Evolutionary conservation across 2,329 filamentous ascomycete genomes (phyloP).

Genomic region (Neurospora sp.): DNA sequence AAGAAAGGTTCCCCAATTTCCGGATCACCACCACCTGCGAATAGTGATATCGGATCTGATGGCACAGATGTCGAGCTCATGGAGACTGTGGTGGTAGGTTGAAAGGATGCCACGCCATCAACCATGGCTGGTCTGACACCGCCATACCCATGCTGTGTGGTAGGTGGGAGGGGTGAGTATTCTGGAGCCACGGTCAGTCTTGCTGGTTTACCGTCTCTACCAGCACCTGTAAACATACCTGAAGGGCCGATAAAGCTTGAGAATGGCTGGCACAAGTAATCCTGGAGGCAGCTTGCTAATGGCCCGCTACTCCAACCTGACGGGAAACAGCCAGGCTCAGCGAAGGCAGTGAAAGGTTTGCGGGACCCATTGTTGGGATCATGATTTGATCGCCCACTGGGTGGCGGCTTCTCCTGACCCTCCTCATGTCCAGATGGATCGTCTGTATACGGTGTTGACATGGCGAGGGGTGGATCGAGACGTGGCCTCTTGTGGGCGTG

Average conservation of each 20-base stretch:
- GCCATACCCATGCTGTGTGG: conserved; percentile 22
- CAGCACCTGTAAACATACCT: conserved; percentile 21
- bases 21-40: conserved; percentile 22
- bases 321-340: conserved; percentile 4
- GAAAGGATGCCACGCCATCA: conserved; percentile 16
- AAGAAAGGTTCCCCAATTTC: conserved; percentile 22
- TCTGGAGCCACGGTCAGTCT: conserved; percentile 10
- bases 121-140: conserved; percentile 10
- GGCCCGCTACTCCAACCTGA: conserved; percentile 21
- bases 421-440: conserved; percentile 16
- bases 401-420: conserved; percentile 24
- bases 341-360: conserved; percentile 12
- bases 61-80: conserved; percentile 19
- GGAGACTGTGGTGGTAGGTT: conserved; percentile 9
- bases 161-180: conserved; percentile 16
- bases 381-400: conserved; percentile 15
- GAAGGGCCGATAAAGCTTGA: conserved; percentile 23
- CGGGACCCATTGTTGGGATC: conserved; percentile 1
- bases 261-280: conserved; percentile 28
- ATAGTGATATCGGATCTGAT: conserved; percentile 19
- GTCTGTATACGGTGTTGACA: conserved; percentile 20
- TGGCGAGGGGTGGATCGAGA: conserved; percentile 20
- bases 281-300: conserved; percentile 25
- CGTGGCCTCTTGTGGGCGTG: conserved; percentile 21
- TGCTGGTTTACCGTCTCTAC: neutral